Base-by-base conservation (phyloP, 23 red algal species). In the Gracilaria domingensis region DNA sequence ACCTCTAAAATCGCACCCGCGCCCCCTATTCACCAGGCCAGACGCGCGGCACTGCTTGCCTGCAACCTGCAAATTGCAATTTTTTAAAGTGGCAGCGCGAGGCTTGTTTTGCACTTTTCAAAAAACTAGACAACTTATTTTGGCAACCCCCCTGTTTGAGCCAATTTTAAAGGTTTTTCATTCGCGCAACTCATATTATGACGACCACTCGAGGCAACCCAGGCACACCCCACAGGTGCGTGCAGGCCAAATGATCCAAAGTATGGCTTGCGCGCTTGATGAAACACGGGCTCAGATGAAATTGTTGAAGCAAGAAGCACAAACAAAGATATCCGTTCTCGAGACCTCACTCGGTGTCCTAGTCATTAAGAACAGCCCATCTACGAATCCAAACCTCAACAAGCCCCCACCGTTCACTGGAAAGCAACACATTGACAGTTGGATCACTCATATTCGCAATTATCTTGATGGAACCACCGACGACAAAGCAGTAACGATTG, bases 361-460 rank as follows among this genome's bases (percentile, higher is more conserved):
- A 9, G 4, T 18, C 26, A 71, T 4, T 29, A n/a, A 16, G 2
- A 4, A 4, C 32, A 20, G 14, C 9, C 8, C 24, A 17, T 79
- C 51, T 16, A 29, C 44, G 7, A 32, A 8, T 56, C 39, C 75
- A 8, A 79, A 53, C 40, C 29, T 79, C 51, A 79, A 53, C 3
- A 50, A 53, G 44, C 75, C 75, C 7, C 51, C 75, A 24, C 8
- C 45, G 75, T 79, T 79, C 40, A 56, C 75, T 56, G 8, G 75
- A 11, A 79, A 79, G 25, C 47, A 58, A 33, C 17, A 25, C 54
- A 53, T 58, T 34, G 25, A 53, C 45, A 79, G n/a, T n/a, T n/a
- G n/a, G n/a, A n/a, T n/a, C n/a, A n/a, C n/a, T n/a, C n/a, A n/a
- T n/a, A n/a, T n/a, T n/a, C n/a, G n/a, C n/a, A n/a, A n/a, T n/a